Evolutionary conservation across 306 rosid species (phyloP).

Genomic region (Ochetophila trinervis): DNA sequence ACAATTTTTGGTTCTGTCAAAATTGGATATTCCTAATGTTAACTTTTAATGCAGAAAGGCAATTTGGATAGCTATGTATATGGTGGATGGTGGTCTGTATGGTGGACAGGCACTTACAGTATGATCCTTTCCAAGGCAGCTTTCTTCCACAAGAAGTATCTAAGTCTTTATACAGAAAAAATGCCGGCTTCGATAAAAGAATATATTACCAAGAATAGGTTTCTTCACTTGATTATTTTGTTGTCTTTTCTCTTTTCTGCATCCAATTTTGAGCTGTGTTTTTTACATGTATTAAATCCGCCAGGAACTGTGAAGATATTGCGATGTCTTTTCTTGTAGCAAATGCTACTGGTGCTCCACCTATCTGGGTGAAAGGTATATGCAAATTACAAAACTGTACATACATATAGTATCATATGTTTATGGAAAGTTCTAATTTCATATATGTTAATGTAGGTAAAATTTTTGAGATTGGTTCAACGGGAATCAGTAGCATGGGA

Average conservation of each 20-base stretch:
- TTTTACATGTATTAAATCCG: slow-evolving; percentile 22
- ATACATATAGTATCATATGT: neutral
- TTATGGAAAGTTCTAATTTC: neutral
- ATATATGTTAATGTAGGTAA: slow-evolving; percentile 44
- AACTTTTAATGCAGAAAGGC: slow-evolving; percentile 49
- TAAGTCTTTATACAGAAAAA: slow-evolving; percentile 63
- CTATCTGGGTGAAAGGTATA: slow-evolving; percentile 96
- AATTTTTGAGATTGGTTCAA: slow-evolving; percentile 90
- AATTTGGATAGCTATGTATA: slow-evolving; percentile 41
- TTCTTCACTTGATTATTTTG: slow-evolving; percentile 8
- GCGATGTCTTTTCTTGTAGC: slow-evolving; percentile 99
- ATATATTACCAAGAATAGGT: slow-evolving; percentile 72
- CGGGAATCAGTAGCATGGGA: slow-evolving; percentile 95
- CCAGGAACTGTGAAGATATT: slow-evolving; percentile 98
- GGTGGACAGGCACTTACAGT: slow-evolving; percentile 98
- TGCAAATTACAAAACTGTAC: neutral
- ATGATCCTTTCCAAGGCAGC: slow-evolving; percentile 99
- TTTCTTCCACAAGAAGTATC: slow-evolving; percentile 88
- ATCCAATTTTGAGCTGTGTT: slow-evolving; percentile 1
- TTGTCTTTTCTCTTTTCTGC: neutral
- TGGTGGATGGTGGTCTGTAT: slow-evolving; percentile 99
- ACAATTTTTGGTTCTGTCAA: neutral
- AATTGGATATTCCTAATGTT: slow-evolving; percentile 4
- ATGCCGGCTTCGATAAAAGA: slow-evolving; percentile 87
- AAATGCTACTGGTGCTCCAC: slow-evolving; percentile 85